Base-by-base conservation (phyloP, 129 eudicot genomes). In the Scalesia atractyloides region DNA sequence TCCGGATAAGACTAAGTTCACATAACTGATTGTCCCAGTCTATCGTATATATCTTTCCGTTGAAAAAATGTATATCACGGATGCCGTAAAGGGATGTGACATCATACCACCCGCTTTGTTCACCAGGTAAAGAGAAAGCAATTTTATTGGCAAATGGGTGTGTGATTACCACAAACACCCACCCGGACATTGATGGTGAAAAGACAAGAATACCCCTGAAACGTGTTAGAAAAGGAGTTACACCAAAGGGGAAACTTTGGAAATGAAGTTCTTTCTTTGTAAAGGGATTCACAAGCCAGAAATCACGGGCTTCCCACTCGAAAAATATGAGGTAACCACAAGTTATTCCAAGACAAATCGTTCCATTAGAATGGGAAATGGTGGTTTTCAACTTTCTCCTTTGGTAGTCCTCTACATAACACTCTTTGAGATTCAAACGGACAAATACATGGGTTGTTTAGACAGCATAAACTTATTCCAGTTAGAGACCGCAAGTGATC, bases 231-330 rank as follows among this genome's bases (percentile, higher is more conserved):
- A 17, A 0, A 2, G 9, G 7, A 30, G 7, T 10, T 1, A 9
- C 24, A 34, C 3, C n/a, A 17, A 37, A 68, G 5, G 64, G 59
- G 56, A 13, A 3, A 64, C 24, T 41, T 0, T 66, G 77, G 56
- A 78, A 78, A 60, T 53, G 73, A 53, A 78, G 66, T 53, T 70
- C 61, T 52, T 51, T 58, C 76, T 62, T 70, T 24, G 77, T 78
- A 46, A 78, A n/a, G 0, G 76, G 82, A n/a, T 70, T 78, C 77
- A 78, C 77, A 52, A 70, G 77, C 43, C 17, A 70, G 46, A 78
- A 70, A 9, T 62, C 56, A 3, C 5, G 2, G 20, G n/a, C 13
- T 19, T 2, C 26, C 14, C 15, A 30, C 36, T 15, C n/a, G 2
- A 11, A 66, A 19, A 78, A 26, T 26, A 78, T 70, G 18, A 70